phyloP scores from a whole-genome alignment of 495 filamentous ascomycete species.

The Tuber aestivum region DNA sequence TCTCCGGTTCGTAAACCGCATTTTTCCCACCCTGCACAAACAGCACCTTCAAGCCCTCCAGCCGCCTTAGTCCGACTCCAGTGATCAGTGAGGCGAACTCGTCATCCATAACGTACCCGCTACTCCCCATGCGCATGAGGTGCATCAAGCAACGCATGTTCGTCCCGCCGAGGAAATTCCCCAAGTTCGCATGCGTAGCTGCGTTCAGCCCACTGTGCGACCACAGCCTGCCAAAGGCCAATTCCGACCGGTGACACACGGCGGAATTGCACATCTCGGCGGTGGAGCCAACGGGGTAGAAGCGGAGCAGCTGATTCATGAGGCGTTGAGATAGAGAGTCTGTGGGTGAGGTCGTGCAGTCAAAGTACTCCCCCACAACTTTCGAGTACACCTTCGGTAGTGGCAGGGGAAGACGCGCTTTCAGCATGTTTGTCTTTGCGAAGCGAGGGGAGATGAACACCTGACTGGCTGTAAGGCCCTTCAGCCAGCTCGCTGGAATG shows the following conservation, averaged over 20 bases:
- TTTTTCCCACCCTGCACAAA: conserved; percentile 58
- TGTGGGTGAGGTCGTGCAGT: conserved; percentile 47
- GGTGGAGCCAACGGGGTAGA: conserved; percentile 53
- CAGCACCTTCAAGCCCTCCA: conserved; percentile 54
- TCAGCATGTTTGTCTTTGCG: conserved; percentile 54
- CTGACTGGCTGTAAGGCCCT: conserved; percentile 57
- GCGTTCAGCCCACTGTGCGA: conserved; percentile 60
- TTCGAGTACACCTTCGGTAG: conserved; percentile 49
- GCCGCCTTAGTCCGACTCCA: conserved; percentile 48
- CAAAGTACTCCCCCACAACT: conserved; percentile 53
- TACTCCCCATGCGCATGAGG: conserved; percentile 54
- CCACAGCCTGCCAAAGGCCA: conserved; percentile 61
- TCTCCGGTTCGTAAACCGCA: conserved; percentile 55
- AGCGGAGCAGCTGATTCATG: conserved; percentile 54
- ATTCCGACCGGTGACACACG: conserved; percentile 55
- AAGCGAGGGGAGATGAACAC: conserved; percentile 64
- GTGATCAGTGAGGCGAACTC: conserved; percentile 46
- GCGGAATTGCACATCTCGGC: conserved; percentile 59
- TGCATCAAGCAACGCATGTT: conserved; percentile 56
- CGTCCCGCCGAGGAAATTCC: conserved; percentile 58
- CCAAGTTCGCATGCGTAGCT: conserved; percentile 58
- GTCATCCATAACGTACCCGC: conserved; percentile 53
- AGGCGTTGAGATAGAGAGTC: conserved; percentile 51
- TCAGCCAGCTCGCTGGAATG: conserved; percentile 54
- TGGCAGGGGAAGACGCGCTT: conserved; percentile 50